Conservation (phyloP, 2,329 filamentous ascomycete species). For the Clarireedia homoeocarpa region DNA sequence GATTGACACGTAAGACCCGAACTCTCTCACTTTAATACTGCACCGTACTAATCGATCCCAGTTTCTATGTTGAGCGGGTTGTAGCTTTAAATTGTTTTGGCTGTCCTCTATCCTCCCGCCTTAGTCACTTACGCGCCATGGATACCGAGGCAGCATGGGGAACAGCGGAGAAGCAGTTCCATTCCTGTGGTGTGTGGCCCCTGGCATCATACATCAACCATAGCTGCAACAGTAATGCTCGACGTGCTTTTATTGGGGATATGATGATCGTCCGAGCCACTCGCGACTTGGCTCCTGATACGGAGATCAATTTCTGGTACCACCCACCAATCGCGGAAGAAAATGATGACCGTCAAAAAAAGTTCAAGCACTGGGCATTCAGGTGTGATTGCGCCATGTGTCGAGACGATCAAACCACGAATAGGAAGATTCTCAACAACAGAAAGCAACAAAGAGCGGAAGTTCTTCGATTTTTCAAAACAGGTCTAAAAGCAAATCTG, state of each 20-base stretch:
- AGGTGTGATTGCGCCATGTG: slow-evolving; percentile 12
- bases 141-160: too few relatives aligned
- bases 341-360: slow-evolving; percentile 6
- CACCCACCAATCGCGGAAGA: slow-evolving; percentile 1
- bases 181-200: slow-evolving; percentile 16
- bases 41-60: not conserved
- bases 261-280: slow-evolving; percentile 13
- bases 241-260: slow-evolving; percentile 14
- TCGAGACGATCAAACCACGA: slow-evolving; percentile 2
- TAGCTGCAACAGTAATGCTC: slow-evolving; percentile 16
- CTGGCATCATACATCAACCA: slow-evolving; percentile 18
- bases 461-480: not conserved
- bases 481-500: slow-evolving; percentile 5
- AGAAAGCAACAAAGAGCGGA: slow-evolving; percentile 6
- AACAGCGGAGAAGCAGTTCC: not conserved
- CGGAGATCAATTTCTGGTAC: slow-evolving; percentile 14
- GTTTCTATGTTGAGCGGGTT: slow-evolving; percentile 9
- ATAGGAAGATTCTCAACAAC: not conserved
- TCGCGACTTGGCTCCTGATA: slow-evolving; percentile 12
- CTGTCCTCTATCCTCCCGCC: slow-evolving; percentile 10
- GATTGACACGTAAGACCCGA: slow-evolving; percentile 10
- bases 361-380: slow-evolving; percentile 9
- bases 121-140: not conserved
- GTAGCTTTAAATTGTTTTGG: slow-evolving; percentile 13
- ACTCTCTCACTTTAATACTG: too few relatives aligned